These are phyloP conservation scores for Massarina eburnea DNA, from an alignment of 2,329 filamentous ascomycete species.

Conservation along the genomic window DNA sequence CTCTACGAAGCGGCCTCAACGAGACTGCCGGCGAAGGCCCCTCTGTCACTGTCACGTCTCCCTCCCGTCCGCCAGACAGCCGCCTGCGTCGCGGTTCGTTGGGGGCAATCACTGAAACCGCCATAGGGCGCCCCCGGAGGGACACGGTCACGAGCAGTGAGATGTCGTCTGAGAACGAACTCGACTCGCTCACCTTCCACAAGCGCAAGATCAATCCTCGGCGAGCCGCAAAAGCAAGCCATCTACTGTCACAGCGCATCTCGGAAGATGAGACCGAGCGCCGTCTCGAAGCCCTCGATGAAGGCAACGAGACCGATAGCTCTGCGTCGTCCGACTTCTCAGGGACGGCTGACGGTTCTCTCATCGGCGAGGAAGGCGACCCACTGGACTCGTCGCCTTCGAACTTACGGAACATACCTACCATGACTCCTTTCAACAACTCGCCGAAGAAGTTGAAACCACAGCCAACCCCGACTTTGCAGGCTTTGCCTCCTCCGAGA, in stretches of 20 bases:
- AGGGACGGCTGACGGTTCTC: conserved; percentile 63
- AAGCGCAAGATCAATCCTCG: conserved; percentile 63
- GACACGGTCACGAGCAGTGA: conserved; percentile 83
- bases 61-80: conserved; percentile 51
- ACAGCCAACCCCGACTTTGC: conserved; percentile 52
- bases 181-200: conserved; percentile 67
- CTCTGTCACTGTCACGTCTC: conserved; percentile 58
- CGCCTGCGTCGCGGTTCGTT: conserved; percentile 67
- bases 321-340: conserved; percentile 44
- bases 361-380: conserved; percentile 66
- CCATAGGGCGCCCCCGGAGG: conserved; percentile 68
- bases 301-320: conserved; percentile 43
- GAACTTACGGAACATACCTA: conserved; percentile 45
- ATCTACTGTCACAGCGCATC: conserved; percentile 57
- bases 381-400: conserved; percentile 58
- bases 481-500: conserved; percentile 70
- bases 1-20: conserved; percentile 58
- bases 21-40: conserved; percentile 53
- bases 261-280: conserved; percentile 48
- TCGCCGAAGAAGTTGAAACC: conserved; percentile 63
- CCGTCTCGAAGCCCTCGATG: conserved; percentile 44
- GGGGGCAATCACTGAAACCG: conserved; percentile 64
- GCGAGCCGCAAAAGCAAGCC: conserved; percentile 56
- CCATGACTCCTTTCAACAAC: conserved; percentile 44
- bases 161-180: conserved; percentile 79